Conservation (phyloP, 1,284 basidiomycete species). For the Afroboletus lepidellus region DNA sequence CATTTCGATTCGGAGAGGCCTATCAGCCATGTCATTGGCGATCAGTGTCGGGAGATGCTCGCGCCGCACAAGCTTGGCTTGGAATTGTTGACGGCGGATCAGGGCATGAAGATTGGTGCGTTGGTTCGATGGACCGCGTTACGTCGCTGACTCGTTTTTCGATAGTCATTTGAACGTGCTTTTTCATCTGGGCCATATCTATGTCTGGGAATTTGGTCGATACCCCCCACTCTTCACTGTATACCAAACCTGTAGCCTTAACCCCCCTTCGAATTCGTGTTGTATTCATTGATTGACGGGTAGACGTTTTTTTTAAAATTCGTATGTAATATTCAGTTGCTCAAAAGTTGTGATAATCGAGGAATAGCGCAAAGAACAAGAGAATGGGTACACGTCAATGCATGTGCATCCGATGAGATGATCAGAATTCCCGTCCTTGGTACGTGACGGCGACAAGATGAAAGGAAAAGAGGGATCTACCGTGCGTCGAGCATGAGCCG, state of each 20-base stretch:
- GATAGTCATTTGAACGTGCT: slow-evolving; percentile 22
- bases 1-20: slow-evolving; percentile 47
- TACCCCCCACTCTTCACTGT: slow-evolving; percentile 29
- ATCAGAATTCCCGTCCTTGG: slow-evolving; percentile 29
- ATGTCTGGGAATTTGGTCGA: slow-evolving; percentile 9
- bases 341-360: not conserved
- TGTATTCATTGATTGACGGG: slow-evolving; percentile 1
- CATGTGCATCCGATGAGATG: slow-evolving; percentile 16
- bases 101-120: slow-evolving; percentile 73
- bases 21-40: slow-evolving; percentile 56
- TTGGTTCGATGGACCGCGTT: slow-evolving; percentile 7
- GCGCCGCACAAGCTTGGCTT: slow-evolving; percentile 57
- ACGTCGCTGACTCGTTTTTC: slow-evolving; percentile 1
- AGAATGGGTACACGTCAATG: slow-evolving; percentile 4
- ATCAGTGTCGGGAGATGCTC: slow-evolving; percentile 59
- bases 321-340: too few species aligned
- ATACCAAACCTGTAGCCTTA: slow-evolving; percentile 39
- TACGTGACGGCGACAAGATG: slow-evolving; percentile 23
- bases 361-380: not conserved
- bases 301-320: too few species aligned
- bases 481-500: slow-evolving; percentile 10
- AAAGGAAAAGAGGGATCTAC: slow-evolving; percentile 3
- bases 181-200: slow-evolving; percentile 1
- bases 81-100: slow-evolving; percentile 61
- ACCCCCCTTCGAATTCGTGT: not conserved